Conservation (phyloP, 2,329 filamentous ascomycete species). For the Colletotrichum sp. region DNA sequence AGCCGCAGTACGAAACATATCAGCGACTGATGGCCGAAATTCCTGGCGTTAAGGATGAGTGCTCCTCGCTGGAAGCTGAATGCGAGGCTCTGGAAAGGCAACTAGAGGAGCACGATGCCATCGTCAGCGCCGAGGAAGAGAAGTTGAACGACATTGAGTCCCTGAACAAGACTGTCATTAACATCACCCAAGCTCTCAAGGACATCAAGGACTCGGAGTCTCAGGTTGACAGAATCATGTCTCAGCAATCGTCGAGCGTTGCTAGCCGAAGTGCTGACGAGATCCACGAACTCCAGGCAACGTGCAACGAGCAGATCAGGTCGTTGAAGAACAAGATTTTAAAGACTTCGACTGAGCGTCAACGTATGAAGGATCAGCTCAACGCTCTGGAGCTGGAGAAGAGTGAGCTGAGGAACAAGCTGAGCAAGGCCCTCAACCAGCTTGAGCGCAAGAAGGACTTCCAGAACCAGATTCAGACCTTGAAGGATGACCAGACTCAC, state of each 20-base stretch:
- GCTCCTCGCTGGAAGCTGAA: conserved; percentile 65
- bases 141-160: conserved; percentile 76
- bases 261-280: conserved; percentile 77
- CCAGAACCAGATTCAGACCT: conserved; percentile 72
- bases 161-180: conserved; percentile 76
- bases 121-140: conserved; percentile 68
- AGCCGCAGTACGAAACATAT: conserved; percentile 76
- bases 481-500: conserved; percentile 70
- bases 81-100: conserved; percentile 63
- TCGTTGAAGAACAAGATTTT: conserved; percentile 66
- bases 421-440: conserved; percentile 73
- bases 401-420: conserved; percentile 75
- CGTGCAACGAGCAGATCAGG: conserved; percentile 70
- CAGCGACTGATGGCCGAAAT: conserved; percentile 74
- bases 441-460: conserved; percentile 82
- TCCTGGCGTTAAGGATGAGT: conserved; percentile 69
- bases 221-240: conserved; percentile 77
- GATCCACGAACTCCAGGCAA: conserved; percentile 78
- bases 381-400: conserved; percentile 77
- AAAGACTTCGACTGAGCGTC: conserved; percentile 72
- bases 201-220: conserved; percentile 75
- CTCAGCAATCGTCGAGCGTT: conserved; percentile 75
- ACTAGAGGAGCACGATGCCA: conserved; percentile 71
- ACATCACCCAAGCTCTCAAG: conserved; percentile 73
- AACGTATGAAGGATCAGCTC: conserved; percentile 72